Evolutionary conservation across 257 asterid species (phyloP), one percentile per base, ranked within the genome.

Genomic region (Cordia subcordata): DNA sequence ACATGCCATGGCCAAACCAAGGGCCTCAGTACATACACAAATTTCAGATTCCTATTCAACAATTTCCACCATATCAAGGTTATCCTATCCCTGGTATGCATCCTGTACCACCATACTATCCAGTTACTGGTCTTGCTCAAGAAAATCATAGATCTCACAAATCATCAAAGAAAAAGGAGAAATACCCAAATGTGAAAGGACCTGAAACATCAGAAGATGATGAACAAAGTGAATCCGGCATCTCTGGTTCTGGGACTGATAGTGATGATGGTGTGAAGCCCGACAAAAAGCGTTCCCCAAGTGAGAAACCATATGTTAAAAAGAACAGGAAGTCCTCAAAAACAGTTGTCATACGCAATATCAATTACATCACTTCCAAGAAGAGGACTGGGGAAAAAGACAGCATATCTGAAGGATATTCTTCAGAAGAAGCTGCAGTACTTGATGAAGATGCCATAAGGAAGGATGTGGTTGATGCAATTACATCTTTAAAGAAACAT

Each of bases 321-420:
- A 88, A 69, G 82, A 74, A 77, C 70, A 88, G 79, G 83, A 88
- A 83, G 71, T 52, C 75, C 68, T 85, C 93, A 5, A 85, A 83
- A 71, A 88, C 80, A 1, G 96, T 88, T 58, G 93, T 88, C 13
- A 88, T 88, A 47, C 96, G 96, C 20, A 88, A 88, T 69, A 88
- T 85, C 72, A 88, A 88, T 62, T 83, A 88, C 74, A 88, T 85
- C 63, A 79, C 96, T 68, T 85, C 92, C 57, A 69, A 81, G 63
- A 79, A 70, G 66, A 82, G 62, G 63, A 82, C 74, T 55, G 95
- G 75, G 42, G 88, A 79, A 16, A 85, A 72, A 64, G 63, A 73
- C 60, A 88, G 72, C 13, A 42, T 39, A 27, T 75, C 87, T 14
- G 82, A 71, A 13, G 86, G 77, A 44, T 77, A 80, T 55, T 68